These are phyloP conservation scores for Aspergillus fumigatiaffinis DNA, from an alignment of 2,329 filamentous ascomycete genomes.

Conservation along the genomic window DNA sequence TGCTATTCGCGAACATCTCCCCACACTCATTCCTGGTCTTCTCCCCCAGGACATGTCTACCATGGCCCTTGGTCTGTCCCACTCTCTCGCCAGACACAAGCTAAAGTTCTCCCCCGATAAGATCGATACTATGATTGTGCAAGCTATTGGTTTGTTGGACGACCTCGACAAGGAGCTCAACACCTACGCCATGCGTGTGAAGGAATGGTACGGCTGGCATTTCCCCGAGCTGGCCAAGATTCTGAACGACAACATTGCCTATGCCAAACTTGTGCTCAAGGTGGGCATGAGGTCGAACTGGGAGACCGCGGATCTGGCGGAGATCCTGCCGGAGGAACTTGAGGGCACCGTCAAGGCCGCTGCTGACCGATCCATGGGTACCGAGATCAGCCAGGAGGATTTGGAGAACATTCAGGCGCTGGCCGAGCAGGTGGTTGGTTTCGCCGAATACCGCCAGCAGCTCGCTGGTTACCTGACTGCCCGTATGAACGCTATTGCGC, in stretches of 20 bases:
- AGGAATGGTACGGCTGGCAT: slow-evolving; percentile 99
- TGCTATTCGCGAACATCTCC: slow-evolving; percentile 85
- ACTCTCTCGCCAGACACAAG: slow-evolving; percentile 95
- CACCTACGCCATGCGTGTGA: slow-evolving; percentile 97
- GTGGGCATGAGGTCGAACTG: slow-evolving; percentile 87
- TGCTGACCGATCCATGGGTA: slow-evolving; percentile 97
- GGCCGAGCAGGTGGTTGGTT: slow-evolving; percentile 87
- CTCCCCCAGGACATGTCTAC: slow-evolving; percentile 81
- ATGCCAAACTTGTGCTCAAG: slow-evolving; percentile 79
- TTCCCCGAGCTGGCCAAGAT: slow-evolving; percentile 98
- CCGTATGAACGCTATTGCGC: slow-evolving; percentile 95
- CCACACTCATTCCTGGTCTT: slow-evolving; percentile 85
- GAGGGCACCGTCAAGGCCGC: slow-evolving; percentile 88
- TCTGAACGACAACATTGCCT: slow-evolving; percentile 93
- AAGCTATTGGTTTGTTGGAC: slow-evolving; percentile 89
- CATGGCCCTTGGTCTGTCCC: slow-evolving; percentile 93
- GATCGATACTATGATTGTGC: slow-evolving; percentile 99
- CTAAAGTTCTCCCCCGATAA: slow-evolving; percentile 98
- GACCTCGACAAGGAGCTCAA: slow-evolving; percentile 99
- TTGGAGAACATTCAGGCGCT: slow-evolving; percentile 87
- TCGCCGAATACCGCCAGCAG: slow-evolving; percentile 84
- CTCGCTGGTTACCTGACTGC: slow-evolving; percentile 84
- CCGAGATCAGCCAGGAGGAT: slow-evolving; percentile 90
- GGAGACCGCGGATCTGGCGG: slow-evolving; percentile 71
- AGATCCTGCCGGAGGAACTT: slow-evolving; percentile 92